phyloP scores from a whole-genome alignment of 2,329 filamentous ascomycete species.

The Trichophyton simii region DNA sequence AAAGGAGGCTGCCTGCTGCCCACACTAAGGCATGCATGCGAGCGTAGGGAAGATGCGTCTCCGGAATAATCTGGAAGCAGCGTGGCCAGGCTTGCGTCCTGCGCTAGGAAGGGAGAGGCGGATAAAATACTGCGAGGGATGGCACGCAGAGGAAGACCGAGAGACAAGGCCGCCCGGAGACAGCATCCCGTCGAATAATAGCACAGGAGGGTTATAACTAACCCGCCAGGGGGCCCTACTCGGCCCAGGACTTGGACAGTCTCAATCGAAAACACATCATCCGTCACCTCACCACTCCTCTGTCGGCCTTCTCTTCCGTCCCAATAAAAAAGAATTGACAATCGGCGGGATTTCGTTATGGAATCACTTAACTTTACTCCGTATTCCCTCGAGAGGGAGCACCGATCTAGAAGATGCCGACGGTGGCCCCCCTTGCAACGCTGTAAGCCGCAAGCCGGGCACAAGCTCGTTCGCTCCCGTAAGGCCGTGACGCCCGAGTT shows the following conservation, averaged over 20 bases:
- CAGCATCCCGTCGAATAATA: background rate
- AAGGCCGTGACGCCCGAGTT: background rate
- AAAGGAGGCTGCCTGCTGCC: background rate
- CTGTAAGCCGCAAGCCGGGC: background rate
- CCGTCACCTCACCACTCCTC: too few species aligned
- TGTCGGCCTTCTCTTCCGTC: too few species aligned
- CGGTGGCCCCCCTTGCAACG: background rate
- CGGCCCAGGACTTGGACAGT: background rate
- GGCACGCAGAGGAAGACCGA: too few species aligned
- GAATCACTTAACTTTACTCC: too few species aligned
- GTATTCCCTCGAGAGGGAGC: too few species aligned
- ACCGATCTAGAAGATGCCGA: background rate
- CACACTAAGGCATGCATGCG: constrained; percentile 3
- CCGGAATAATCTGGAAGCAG: constrained; percentile 3
- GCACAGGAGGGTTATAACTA: background rate
- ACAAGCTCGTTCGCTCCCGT: background rate
- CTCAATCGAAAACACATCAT: background rate
- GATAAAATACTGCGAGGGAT: too few species aligned
- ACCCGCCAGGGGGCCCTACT: too few species aligned
- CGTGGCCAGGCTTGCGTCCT: background rate
- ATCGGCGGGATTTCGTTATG: too few species aligned
- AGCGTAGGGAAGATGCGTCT: constrained; percentile 1
- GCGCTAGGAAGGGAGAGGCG: background rate
- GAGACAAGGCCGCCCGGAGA: background rate
- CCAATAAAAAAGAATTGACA: too few species aligned